Percentiles rank a stretch among this genome's conserved stretches.
These are phyloP conservation scores for Crithidia fasciculata DNA, from an alignment of 208 protist species.

Conservation along the genomic window DNA sequence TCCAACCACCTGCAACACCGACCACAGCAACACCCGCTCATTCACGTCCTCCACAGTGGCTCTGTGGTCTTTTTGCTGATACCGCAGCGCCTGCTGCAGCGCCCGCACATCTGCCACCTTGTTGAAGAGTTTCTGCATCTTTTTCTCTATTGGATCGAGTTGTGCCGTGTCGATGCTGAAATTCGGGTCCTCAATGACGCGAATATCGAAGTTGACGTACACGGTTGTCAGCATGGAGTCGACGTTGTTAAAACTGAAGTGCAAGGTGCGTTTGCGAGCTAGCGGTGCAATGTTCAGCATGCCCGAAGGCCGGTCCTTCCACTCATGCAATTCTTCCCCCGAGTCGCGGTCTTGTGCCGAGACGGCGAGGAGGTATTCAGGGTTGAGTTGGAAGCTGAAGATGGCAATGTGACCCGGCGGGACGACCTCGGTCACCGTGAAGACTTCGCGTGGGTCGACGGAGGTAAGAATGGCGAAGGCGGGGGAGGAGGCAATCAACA, in stretches of 20 bases:
- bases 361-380: slow-evolving; percentile 17
- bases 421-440: slow-evolving; percentile 46
- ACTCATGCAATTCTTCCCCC: not conserved
- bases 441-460: slow-evolving; percentile 22
- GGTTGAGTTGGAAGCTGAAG: slow-evolving; percentile 52
- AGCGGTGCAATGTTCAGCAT: not conserved
- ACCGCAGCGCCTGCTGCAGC: slow-evolving; percentile 46
- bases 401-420: slow-evolving; percentile 22
- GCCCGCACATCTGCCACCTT: slow-evolving; percentile 1
- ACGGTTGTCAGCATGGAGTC: slow-evolving; percentile 29
- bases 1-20: slow-evolving; percentile 62
- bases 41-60: slow-evolving; percentile 66
- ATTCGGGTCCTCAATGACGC: slow-evolving; percentile 35
- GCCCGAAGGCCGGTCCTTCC: slow-evolving; percentile 4
- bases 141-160: slow-evolving; percentile 75
- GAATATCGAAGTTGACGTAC: slow-evolving; percentile 51
- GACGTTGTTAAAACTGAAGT: slow-evolving; percentile 59
- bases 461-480: slow-evolving; percentile 1
- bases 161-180: slow-evolving; percentile 18
- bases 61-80: slow-evolving; percentile 69
- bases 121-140: slow-evolving; percentile 34
- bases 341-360: not conserved
- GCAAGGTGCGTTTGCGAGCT: not conserved
- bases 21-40: slow-evolving; percentile 66
- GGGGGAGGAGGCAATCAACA: not conserved